Conservation (phyloP, 2,329 filamentous ascomycete species). For the Sclerotinia subarctica region DNA sequence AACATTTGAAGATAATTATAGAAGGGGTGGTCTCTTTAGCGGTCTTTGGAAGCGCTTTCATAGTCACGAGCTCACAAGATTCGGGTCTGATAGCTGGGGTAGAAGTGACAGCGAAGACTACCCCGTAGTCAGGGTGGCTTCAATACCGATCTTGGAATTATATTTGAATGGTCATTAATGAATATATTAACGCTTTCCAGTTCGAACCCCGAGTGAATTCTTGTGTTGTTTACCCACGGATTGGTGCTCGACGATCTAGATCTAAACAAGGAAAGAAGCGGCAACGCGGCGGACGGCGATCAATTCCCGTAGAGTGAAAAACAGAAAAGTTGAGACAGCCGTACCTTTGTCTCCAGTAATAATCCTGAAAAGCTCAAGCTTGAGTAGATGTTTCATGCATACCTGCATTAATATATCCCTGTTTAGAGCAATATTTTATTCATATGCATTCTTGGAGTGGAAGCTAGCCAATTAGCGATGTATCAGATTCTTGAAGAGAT, state of each 20-base stretch:
- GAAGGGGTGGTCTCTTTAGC: conserved; percentile 6
- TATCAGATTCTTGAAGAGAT: conserved; percentile 7
- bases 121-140: neutral
- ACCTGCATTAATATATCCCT: conserved; percentile 15
- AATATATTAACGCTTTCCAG: neutral
- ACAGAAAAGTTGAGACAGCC: conserved; percentile 13
- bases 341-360: conserved; percentile 1
- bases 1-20: conserved; percentile 11
- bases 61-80: conserved; percentile 12
- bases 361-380: conserved; percentile 13
- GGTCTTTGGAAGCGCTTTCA: conserved; percentile 12
- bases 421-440: conserved; percentile 5
- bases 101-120: conserved; percentile 12
- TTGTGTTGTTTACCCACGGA: neutral
- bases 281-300: neutral
- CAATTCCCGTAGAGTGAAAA: conserved; percentile 8
- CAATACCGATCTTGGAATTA: neutral
- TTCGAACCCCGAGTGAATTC: neutral
- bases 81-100: conserved; percentile 5
- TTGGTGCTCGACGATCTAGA: neutral
- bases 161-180: neutral
- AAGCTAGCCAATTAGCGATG: conserved; percentile 1
- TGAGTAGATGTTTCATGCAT: conserved; percentile 15
- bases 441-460: neutral
- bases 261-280: neutral